Base-by-base conservation (phyloP, 2,329 filamentous ascomycete genomes). In the Hypoxylon rubiginosum region DNA sequence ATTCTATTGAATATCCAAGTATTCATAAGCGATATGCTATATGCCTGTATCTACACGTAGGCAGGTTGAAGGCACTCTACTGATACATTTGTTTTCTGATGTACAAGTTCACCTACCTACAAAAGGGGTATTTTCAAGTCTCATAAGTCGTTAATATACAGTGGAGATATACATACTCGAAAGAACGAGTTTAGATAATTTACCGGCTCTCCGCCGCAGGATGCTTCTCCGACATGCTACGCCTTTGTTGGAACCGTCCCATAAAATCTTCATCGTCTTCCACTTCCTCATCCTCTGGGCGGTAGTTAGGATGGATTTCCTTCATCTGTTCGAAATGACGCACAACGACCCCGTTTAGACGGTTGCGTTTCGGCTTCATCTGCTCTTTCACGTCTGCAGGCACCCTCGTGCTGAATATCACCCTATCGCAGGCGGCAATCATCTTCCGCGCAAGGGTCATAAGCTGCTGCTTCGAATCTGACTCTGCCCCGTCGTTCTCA, bases 391-490 rank as follows among this genome's bases (percentile, higher is more conserved):
- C 41, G 4, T 64, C 56, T n/a, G 64, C 43, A 13, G 68, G 45
- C 9, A 72, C 51, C 49, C 69, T 39, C 32, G 70, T 58, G 28
- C 67, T 59, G 32, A 49, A 62, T 41, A 71, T 61, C 13, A 78
- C 53, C 39, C 71, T 71, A 62, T 77, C 75, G 53, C 68, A 71
- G 15, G 73, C 70, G 30, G 73, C 71, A 52, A 73, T 69, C 69
- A 78, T 75, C 64, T 74, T 77, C 30, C 76, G 72, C 39, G 72
- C 73, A 19, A 78, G 66, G 3, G 73, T 69, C 7, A 74, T 65
- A 19, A 76, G 62, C 32, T 76, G 71, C 6, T 60, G 50, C 58
- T 65, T 71, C 17, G 15, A 19, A 15, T 60, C 45, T 13, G 54
- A 60, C 8, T 57, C 45, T 26, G 49, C 53, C 39, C 41, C 51